phyloP scores from a whole-genome alignment of 805 yeast species.

The Yarrowia hollandica region DNA sequence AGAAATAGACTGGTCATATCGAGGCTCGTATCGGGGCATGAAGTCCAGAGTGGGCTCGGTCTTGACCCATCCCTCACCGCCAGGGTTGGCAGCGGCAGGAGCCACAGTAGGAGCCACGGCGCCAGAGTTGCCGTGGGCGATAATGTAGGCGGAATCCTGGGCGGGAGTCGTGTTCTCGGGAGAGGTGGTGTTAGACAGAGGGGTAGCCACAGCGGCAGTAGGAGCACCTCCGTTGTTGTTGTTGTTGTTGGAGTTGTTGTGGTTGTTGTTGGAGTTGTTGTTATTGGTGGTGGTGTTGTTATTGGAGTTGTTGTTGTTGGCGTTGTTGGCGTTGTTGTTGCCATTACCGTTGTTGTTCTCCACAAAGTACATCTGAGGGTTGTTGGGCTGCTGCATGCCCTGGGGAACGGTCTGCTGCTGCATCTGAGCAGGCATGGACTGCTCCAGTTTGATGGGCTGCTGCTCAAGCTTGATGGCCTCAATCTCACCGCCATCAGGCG shows the following conservation, averaged over 20 bases:
- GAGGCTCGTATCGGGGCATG: conserved; percentile 23
- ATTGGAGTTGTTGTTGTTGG: neutral
- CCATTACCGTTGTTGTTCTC: neutral
- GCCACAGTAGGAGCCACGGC: neutral
- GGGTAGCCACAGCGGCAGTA: neutral
- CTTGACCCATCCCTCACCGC: neutral
- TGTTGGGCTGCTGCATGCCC: neutral
- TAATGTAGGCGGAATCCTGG: conserved; percentile 4
- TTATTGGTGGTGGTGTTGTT: neutral
- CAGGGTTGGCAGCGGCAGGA: neutral
- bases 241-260: neutral
- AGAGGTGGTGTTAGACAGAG: neutral
- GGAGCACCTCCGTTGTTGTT: neutral
- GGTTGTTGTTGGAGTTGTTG: neutral
- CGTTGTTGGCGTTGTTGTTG: neutral
- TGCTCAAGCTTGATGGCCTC: neutral
- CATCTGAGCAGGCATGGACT: neutral
- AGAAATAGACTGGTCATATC: neutral
- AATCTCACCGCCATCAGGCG: neutral
- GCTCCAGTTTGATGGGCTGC: neutral
- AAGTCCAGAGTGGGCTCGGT: conserved; percentile 4
- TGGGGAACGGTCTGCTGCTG: neutral
- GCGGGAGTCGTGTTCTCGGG: neutral
- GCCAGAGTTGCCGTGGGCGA: neutral
- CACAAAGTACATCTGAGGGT: neutral